A percentile compares a stretch with the other conserved stretches of the same genome.
These are phyloP conservation scores for Bertia moriformis DNA, from an alignment of 2,329 filamentous ascomycete genomes.

Conservation along the genomic window DNA sequence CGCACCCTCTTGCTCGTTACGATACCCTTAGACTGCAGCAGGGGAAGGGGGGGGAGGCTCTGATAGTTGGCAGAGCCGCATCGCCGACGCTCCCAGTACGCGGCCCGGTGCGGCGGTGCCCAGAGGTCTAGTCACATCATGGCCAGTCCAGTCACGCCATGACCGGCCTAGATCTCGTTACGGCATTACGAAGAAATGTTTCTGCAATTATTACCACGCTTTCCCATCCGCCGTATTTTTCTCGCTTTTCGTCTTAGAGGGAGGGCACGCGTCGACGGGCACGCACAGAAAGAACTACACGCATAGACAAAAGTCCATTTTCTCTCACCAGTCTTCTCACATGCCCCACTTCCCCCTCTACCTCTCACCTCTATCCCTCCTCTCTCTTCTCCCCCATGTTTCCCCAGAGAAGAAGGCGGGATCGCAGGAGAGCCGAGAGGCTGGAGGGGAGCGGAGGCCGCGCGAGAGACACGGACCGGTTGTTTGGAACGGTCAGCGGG, in stretches of 20 bases:
- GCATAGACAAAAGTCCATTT: no score
- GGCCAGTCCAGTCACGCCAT: constrained; percentile 7
- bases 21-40: constrained; percentile 23
- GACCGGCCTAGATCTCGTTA: constrained; percentile 17
- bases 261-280: constrained; percentile 7
- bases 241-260: constrained; percentile 18
- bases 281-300: no score
- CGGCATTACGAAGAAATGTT: constrained; percentile 22
- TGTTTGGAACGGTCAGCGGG: neutral
- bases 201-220: constrained; percentile 19
- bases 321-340: no score
- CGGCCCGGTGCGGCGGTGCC: constrained; percentile 13
- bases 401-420: no score
- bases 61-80: constrained; percentile 11
- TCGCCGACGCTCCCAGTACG: constrained; percentile 12
- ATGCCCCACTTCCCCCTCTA: no score
- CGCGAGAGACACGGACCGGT: no score
- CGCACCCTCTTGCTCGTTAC: constrained; percentile 17
- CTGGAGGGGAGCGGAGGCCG: no score
- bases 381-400: no score
- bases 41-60: no score
- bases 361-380: no score
- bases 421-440: no score
- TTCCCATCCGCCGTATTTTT: constrained; percentile 18
- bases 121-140: constrained; percentile 10